Percentiles rank a stretch among this genome's conserved stretches.
phyloP scores from a whole-genome alignment of 1,139 yeast genomes.

The Starmera stellimalicola region DNA sequence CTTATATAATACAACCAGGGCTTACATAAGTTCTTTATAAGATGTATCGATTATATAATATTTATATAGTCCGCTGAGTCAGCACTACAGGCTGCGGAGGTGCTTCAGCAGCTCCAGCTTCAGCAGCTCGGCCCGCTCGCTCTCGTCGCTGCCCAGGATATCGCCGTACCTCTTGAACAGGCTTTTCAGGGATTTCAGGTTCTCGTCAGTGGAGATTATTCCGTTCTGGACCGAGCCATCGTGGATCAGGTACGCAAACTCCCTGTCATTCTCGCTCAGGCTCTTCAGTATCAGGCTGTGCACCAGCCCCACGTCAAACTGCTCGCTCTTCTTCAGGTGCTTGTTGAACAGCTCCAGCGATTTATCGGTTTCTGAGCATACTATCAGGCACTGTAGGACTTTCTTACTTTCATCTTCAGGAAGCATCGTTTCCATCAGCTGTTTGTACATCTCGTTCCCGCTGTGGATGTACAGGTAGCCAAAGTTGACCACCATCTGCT shows the following conservation, averaged over 20 bases:
- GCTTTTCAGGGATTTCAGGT: slow-evolving; percentile 33
- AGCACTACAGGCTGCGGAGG: background rate
- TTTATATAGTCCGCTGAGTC: too few species aligned
- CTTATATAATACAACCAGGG: too few species aligned
- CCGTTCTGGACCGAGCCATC: slow-evolving; percentile 42
- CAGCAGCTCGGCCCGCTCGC: slow-evolving; percentile 4
- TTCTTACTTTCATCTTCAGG: slow-evolving; percentile 28
- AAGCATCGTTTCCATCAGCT: slow-evolving; percentile 38
- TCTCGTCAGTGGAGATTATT: slow-evolving; percentile 33
- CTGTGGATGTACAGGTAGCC: slow-evolving; percentile 22
- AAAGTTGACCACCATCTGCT: slow-evolving; percentile 27
- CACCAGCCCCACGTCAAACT: background rate
- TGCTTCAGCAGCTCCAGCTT: slow-evolving; percentile 6
- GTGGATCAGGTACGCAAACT: slow-evolving; percentile 51
- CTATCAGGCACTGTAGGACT: slow-evolving; percentile 33
- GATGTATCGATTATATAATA: too few species aligned
- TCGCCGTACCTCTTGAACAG: slow-evolving; percentile 52
- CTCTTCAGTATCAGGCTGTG: slow-evolving; percentile 32
- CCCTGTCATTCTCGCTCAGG: slow-evolving; percentile 44
- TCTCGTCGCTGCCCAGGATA: slow-evolving; percentile 24
- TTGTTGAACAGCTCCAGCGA: slow-evolving; percentile 45
- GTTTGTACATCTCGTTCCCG: slow-evolving; percentile 23
- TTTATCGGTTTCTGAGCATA: slow-evolving; percentile 35
- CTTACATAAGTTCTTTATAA: too few species aligned
- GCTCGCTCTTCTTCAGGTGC: slow-evolving; percentile 24